Conservation (phyloP, 2,329 filamentous ascomycete species). For the Aspergillus hiratsukae region DNA sequence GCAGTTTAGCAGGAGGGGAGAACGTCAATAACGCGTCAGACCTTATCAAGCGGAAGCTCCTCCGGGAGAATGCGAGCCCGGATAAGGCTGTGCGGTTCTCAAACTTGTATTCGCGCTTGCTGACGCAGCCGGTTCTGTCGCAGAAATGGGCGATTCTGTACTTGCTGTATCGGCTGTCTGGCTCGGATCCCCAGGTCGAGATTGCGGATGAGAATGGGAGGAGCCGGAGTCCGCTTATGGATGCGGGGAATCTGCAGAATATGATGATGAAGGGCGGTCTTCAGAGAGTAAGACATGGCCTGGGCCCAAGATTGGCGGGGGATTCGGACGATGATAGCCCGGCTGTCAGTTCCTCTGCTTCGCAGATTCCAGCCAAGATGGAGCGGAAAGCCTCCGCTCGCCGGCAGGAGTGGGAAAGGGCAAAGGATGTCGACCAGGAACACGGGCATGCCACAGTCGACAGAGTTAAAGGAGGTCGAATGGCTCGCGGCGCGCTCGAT, state of each 20-base stretch:
- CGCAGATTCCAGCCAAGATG: slow-evolving; percentile 26
- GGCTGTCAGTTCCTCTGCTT: slow-evolving; percentile 39
- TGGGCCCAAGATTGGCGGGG: slow-evolving; percentile 19
- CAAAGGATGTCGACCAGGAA: slow-evolving; percentile 15
- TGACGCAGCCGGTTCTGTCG: slow-evolving; percentile 80
- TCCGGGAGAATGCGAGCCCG: slow-evolving; percentile 68
- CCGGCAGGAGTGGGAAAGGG: slow-evolving; percentile 18
- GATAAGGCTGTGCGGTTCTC: slow-evolving; percentile 78
- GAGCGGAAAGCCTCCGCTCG: slow-evolving; percentile 25
- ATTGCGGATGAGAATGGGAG: slow-evolving; percentile 21
- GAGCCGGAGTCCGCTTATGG: slow-evolving; percentile 37
- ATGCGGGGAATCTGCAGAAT: slow-evolving; percentile 36
- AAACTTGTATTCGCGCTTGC: slow-evolving; percentile 81
- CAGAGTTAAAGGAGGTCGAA: slow-evolving; percentile 12
- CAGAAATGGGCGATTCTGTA: slow-evolving; percentile 98
- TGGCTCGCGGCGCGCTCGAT: slow-evolving; percentile 16
- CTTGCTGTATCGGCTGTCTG: slow-evolving; percentile 77
- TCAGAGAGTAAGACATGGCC: slow-evolving; percentile 16
- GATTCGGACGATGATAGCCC: slow-evolving; percentile 34
- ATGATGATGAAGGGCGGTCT: slow-evolving; percentile 26
- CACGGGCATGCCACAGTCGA: slow-evolving; percentile 10
- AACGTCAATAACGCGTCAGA: slow-evolving; percentile 86
- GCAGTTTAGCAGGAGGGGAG: slow-evolving; percentile 30
- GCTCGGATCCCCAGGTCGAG: slow-evolving; percentile 45
- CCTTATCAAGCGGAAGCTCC: slow-evolving; percentile 81